Conservation (phyloP, 495 filamentous ascomycete genomes). For the Penicillium bovifimosum region DNA sequence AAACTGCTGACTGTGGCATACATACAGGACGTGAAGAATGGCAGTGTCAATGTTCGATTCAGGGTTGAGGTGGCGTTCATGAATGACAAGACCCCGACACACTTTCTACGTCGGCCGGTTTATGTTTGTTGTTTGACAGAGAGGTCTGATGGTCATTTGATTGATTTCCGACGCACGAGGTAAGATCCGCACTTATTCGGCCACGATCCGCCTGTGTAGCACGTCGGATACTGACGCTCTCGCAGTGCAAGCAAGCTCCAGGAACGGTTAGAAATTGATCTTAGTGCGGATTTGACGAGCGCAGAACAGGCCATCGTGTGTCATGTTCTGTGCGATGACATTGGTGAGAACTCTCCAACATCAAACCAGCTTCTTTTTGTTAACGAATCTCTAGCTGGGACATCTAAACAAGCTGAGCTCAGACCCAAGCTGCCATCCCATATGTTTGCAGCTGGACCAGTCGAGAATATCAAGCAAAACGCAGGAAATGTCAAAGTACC, state of each 20-base stretch:
- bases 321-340: slow-evolving; percentile 81
- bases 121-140: slow-evolving; percentile 72
- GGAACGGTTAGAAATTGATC: slow-evolving; percentile 54
- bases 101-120: slow-evolving; percentile 57
- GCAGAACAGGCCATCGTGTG: slow-evolving; percentile 58
- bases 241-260: slow-evolving; percentile 61
- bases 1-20: slow-evolving; percentile 6
- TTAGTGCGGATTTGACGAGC: slow-evolving; percentile 53
- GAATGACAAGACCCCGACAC: slow-evolving; percentile 58
- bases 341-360: slow-evolving; percentile 46
- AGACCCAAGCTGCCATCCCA: slow-evolving; percentile 55
- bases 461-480: neutral
- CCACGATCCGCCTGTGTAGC: neutral
- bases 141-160: slow-evolving; percentile 64
- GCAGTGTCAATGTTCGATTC: slow-evolving; percentile 52
- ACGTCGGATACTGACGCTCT: neutral
- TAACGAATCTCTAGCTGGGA: slow-evolving; percentile 57
- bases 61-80: slow-evolving; percentile 65
- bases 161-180: slow-evolving; percentile 74
- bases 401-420: slow-evolving; percentile 55
- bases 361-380: neutral
- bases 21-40: slow-evolving; percentile 33
- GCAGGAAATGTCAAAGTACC: neutral
- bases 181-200: slow-evolving; percentile 16
- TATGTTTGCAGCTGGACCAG: slow-evolving; percentile 42